phyloP scores from a whole-genome alignment of 139 green algal genomes.

The Eudorina sp. region DNA sequence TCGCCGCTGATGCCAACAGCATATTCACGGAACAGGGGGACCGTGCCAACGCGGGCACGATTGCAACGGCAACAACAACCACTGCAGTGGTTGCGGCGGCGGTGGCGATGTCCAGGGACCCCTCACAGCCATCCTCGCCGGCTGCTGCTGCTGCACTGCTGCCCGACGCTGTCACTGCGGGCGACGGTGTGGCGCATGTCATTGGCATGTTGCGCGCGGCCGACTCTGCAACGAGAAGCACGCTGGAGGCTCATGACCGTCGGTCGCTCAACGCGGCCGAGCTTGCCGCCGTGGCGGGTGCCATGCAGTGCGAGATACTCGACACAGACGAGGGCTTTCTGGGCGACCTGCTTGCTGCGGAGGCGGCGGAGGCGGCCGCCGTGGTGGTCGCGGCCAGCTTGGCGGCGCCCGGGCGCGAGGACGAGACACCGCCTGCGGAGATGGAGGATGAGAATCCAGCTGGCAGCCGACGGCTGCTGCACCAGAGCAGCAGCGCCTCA shows the following conservation, averaged over 20 bases:
- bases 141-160: too few relatives aligned
- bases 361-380: background rate
- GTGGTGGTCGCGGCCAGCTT: background rate
- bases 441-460: background rate
- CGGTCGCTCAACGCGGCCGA: background rate
- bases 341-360: background rate
- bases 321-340: background rate
- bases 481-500: conserved; percentile 14
- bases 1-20: background rate
- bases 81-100: background rate
- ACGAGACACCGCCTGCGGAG: background rate
- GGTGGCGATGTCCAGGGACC: background rate
- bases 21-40: background rate
- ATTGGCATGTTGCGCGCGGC: too few relatives aligned
- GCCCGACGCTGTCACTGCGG: too few relatives aligned
- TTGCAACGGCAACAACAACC: background rate
- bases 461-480: background rate
- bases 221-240: too few relatives aligned
- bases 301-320: background rate
- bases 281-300: background rate
- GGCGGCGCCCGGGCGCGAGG: background rate
- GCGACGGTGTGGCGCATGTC: too few relatives aligned
- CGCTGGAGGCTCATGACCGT: too few relatives aligned
- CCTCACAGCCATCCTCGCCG: background rate
- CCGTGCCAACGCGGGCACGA: background rate